Evolutionary conservation across 352 stramenopile species (phyloP).

Genomic region (Pythium monospermum): DNA sequence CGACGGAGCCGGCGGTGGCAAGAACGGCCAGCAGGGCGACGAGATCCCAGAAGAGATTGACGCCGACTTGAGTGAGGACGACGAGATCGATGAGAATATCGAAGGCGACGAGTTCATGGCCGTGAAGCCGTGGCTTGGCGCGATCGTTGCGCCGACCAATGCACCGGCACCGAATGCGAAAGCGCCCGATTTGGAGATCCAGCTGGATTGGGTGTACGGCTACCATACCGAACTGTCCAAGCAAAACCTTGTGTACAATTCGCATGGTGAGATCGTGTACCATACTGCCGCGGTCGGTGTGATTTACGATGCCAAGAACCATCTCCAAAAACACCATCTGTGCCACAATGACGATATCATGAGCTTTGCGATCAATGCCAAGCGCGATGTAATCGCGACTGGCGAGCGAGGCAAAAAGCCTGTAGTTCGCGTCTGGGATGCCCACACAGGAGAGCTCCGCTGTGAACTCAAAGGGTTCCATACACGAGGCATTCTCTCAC

Average conservation of each 20-base stretch:
- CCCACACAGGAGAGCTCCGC: constrained; percentile 59
- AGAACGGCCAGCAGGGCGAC: constrained; percentile 6
- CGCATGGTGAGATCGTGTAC: constrained; percentile 76
- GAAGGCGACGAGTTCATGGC: constrained; percentile 87
- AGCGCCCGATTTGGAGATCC: constrained; percentile 52
- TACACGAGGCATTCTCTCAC: constrained; percentile 54
- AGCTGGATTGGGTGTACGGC: constrained; percentile 84
- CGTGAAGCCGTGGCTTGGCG: constrained; percentile 85
- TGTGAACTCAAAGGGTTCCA: constrained; percentile 65
- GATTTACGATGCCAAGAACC: constrained; percentile 63
- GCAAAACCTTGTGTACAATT: constrained; percentile 82
- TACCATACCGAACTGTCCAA: constrained; percentile 68
- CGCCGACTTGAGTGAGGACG: constrained; percentile 9
- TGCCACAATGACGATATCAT: constrained; percentile 87
- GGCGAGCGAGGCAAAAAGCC: constrained; percentile 80
- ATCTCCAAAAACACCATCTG: constrained; percentile 78
- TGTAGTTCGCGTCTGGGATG: constrained; percentile 79
- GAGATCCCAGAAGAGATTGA: constrained; percentile 19
- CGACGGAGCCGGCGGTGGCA: no score
- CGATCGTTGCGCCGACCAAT: constrained; percentile 74
- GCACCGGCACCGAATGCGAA: constrained; percentile 51
- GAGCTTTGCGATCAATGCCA: constrained; percentile 65
- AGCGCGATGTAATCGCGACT: constrained; percentile 75
- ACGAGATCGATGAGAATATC: constrained; percentile 9
- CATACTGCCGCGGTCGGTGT: constrained; percentile 84